Conservation (phyloP, 2,329 filamentous ascomycete species). For the Gaeumannomyces sp. region DNA sequence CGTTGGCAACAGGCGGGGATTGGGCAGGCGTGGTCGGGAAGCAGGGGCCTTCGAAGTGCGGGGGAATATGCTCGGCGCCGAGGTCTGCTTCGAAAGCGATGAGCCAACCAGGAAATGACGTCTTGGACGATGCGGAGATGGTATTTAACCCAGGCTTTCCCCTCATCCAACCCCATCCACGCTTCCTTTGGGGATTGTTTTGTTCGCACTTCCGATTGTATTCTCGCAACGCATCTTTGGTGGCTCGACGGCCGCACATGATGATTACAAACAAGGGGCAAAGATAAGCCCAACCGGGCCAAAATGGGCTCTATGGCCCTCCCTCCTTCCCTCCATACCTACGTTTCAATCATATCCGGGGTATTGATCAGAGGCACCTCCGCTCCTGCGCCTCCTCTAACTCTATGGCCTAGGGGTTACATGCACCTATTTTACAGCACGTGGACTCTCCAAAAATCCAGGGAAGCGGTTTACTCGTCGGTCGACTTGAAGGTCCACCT, state of each 20-base stretch:
- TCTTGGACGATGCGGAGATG: not conserved
- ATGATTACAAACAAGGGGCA: no score
- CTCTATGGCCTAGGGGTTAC: not conserved
- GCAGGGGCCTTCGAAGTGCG: not conserved
- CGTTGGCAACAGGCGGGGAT: no score
- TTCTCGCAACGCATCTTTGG: not conserved
- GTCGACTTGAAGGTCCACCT: slow-evolving; percentile 59
- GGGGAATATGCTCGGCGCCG: not conserved
- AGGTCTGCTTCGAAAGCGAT: not conserved
- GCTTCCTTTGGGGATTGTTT: not conserved
- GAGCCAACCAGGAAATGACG: not conserved
- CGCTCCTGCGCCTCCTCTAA: not conserved
- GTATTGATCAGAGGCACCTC: not conserved
- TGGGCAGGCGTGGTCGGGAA: no score
- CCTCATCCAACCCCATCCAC: not conserved
- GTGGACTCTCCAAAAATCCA: not conserved
- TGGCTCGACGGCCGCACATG: not conserved
- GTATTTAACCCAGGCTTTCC: not conserved
- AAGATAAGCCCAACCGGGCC: no score
- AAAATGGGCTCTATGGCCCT: no score
- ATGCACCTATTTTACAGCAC: not conserved
- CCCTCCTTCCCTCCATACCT: no score
- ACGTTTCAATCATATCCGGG: not conserved
- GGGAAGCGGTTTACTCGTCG: slow-evolving; percentile 25
- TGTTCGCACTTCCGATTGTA: not conserved